Percentiles rank a stretch among this genome's conserved stretches.
Conservation (phyloP, 169 alveolate species). For the Ichthyophthirius multifiliis region DNA sequence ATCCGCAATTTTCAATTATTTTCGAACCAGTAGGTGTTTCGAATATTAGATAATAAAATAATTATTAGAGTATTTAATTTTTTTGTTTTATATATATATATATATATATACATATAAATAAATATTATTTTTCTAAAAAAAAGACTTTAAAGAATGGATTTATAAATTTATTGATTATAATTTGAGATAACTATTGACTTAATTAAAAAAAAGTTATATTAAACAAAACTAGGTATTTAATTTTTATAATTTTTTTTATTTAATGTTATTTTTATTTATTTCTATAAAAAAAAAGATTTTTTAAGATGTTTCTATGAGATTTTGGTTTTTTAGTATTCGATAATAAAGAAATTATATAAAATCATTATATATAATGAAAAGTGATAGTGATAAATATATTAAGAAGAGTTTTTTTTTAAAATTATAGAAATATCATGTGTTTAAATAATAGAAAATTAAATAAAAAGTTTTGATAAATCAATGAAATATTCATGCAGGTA, state of each 20-base stretch:
- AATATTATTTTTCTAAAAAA: neutral
- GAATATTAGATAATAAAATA: too few relatives aligned
- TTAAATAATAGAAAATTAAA: neutral
- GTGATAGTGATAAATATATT: neutral
- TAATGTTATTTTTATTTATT: neutral
- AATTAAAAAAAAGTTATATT: neutral
- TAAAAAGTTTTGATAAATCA: neutral
- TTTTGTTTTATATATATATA: too few relatives aligned
- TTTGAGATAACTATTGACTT: neutral
- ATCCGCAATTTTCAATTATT: neutral
- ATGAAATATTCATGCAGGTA: slow-evolving; percentile 7
- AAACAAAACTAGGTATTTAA: too few relatives aligned
- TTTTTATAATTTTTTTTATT: too few relatives aligned
- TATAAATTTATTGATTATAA: neutral
- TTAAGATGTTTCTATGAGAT: slow-evolving; percentile 7
- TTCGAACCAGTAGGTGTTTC: too few relatives aligned
- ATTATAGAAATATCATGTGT: neutral
- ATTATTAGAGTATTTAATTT: too few relatives aligned
- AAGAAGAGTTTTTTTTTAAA: neutral
- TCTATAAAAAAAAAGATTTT: neutral
- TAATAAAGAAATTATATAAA: neutral
- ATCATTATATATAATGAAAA: neutral
- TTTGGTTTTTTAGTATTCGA: neutral
- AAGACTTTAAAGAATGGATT: neutral
- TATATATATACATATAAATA: too few relatives aligned